Percentiles rank a stretch among this genome's conserved stretches.
Evolutionary conservation across 805 yeast species (phyloP).

Genomic region (Clavispora vitiphila): DNA sequence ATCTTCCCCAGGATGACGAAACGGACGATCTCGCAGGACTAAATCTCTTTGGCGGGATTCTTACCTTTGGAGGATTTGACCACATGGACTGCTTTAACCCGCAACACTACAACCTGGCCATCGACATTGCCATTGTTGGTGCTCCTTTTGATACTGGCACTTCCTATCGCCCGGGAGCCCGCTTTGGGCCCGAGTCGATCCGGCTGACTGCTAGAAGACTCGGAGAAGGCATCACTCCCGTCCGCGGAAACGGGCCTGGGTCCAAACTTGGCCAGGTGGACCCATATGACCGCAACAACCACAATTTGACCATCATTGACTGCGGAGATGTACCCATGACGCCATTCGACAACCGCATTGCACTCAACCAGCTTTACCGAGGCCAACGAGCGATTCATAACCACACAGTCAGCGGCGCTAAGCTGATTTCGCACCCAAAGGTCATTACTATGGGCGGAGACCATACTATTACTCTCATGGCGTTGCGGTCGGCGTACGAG

Average conservation of each 20-base stretch:
- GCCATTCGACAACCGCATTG: conserved; percentile 62
- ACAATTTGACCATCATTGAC: conserved; percentile 40
- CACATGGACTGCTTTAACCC: conserved; percentile 45
- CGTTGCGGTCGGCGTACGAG: conserved; percentile 48
- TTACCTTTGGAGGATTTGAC: conserved; percentile 50
- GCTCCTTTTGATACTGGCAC: conserved; percentile 59
- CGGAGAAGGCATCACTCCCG: conserved; percentile 37
- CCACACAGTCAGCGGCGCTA: conserved; percentile 18
- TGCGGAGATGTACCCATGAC: conserved; percentile 68
- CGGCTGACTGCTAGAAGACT: conserved; percentile 44
- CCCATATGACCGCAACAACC: conserved; percentile 45
- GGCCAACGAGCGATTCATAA: conserved; percentile 46
- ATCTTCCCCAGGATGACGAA: conserved; percentile 32
- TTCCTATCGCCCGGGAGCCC: conserved; percentile 52
- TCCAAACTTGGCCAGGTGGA: conserved; percentile 39
- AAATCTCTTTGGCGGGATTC: conserved; percentile 44
- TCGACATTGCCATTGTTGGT: conserved; percentile 54
- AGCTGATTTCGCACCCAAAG: conserved; percentile 27
- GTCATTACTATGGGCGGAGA: conserved; percentile 58
- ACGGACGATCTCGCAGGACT: conserved; percentile 22
- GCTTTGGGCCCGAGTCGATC: conserved; percentile 55
- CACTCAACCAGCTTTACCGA: conserved; percentile 58
- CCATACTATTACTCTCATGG: conserved; percentile 52
- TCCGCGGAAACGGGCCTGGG: conserved; percentile 17
- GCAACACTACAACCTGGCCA: conserved; percentile 9